Evolutionary conservation across 164 flowering plant genomes (phyloP), one percentile per base, ranked within the genome.

Genomic region (Dillenia turbinata): DNA sequence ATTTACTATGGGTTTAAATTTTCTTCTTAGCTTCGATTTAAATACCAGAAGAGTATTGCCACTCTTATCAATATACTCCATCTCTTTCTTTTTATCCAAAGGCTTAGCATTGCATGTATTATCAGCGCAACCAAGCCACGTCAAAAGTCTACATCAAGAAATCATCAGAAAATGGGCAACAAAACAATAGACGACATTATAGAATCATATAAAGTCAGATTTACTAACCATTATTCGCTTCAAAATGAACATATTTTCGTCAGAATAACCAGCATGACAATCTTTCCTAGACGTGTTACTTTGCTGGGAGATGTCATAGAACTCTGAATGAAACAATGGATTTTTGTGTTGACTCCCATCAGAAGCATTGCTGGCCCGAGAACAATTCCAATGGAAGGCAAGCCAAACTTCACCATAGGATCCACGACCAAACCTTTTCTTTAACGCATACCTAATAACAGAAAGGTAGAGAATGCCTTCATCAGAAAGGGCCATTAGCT

Each of bases 351-450:
- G 56, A 47, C 49, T 75, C 79, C 67, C 54, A 11, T 58, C 64
- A 55, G 75, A 62, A 63, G 73, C 55, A 69, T 71, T 70, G n/a
- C 50, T 69, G 14, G 65, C 81, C 54, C 76, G 75, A 61, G 86
- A 78, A 70, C 89, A 84, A 63, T 91, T 83, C 96, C 96, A 87
- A 63, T 82, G 76, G 74, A 85, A 83, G 59, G 97, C 97, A 77
- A 94, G 71, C 97, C 97, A 94, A 73, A 92, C 99, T 77, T 94
- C 99, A 71, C 99, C 99, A 83, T 76, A 94, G 52, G 97, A 79
- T 71, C 99, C 99, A 67, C 87, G 96, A 58, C 79, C 92, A 81
- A 85, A 94, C 67, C 86, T 85, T 78, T 84, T 89, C 78, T 78
- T 85, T 12, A 94, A 70, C 2, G 79, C 71, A 71, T 94, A 94